Evolutionary conservation across 2,329 filamentous ascomycete genomes (phyloP).

Genomic region (Fusarium domesticum): DNA sequence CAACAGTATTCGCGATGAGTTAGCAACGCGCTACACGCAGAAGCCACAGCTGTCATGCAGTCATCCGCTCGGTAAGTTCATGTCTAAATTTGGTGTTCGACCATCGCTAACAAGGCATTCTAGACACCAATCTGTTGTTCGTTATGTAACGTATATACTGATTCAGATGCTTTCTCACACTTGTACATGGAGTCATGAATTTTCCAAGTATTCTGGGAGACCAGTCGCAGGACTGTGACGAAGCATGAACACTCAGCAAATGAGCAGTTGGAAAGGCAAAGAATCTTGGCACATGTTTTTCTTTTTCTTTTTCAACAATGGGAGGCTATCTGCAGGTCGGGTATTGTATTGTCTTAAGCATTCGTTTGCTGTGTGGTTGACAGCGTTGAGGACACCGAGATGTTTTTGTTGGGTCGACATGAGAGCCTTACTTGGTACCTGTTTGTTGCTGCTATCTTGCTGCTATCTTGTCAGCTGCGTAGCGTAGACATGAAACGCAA

Average conservation of each 20-base stretch:
- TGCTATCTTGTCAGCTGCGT: too few relatives aligned
- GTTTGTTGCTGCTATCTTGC: too few relatives aligned
- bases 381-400: too few relatives aligned
- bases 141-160: slow-evolving; percentile 49
- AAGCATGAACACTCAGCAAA: slow-evolving; percentile 2
- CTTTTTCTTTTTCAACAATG: slow-evolving; percentile 9
- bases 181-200: slow-evolving; percentile 15
- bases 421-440: too few relatives aligned
- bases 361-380: not conserved
- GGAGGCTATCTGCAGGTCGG: slow-evolving; percentile 13
- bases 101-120: slow-evolving; percentile 6
- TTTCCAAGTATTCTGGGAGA: slow-evolving; percentile 8
- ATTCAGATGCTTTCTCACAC: slow-evolving; percentile 2
- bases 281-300: slow-evolving; percentile 4
- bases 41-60: slow-evolving; percentile 97
- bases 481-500: too few relatives aligned
- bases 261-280: slow-evolving; percentile 1
- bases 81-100: not conserved
- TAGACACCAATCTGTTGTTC: slow-evolving; percentile 62
- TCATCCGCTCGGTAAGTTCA: slow-evolving; percentile 80
- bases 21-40: slow-evolving; percentile 83
- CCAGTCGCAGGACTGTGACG: not conserved
- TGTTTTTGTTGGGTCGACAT: too few relatives aligned
- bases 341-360: slow-evolving; percentile 1
- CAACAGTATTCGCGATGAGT: slow-evolving; percentile 92